Conservation (phyloP, 2,329 filamentous ascomycete genomes). For the Penicillium expansum region DNA sequence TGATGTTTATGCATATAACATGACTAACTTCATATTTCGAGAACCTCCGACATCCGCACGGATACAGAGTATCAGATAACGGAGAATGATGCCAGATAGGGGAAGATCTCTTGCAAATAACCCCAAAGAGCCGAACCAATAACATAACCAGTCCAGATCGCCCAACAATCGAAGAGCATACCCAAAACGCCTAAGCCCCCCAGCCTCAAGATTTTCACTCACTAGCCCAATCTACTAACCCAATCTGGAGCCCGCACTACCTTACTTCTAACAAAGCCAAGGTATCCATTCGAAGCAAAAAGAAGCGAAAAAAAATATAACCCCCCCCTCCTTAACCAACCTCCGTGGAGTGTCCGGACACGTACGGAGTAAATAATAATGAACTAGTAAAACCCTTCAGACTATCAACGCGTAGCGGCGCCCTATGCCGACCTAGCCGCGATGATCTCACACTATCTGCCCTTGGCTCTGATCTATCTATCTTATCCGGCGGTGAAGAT, state of each 20-base stretch:
- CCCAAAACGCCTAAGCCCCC: background rate
- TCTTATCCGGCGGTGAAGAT: slow-evolving; percentile 20
- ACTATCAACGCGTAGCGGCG: slow-evolving; percentile 10
- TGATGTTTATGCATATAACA: background rate
- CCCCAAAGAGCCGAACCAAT: background rate
- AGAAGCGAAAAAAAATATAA: background rate
- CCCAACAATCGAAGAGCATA: background rate
- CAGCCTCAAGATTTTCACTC: slow-evolving; percentile 6
- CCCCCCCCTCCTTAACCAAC: background rate
- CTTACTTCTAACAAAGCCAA: slow-evolving; percentile 1
- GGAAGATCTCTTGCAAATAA: background rate
- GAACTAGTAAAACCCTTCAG: slow-evolving; percentile 5
- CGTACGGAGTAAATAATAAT: background rate
- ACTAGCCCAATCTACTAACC: slow-evolving; percentile 2
- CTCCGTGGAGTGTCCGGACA: background rate
- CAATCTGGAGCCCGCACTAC: slow-evolving; percentile 1
- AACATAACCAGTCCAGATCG: background rate
- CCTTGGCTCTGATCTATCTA: slow-evolving; percentile 18
- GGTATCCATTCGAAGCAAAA: slow-evolving; percentile 1
- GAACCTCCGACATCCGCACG: background rate
- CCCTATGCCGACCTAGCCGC: slow-evolving; percentile 26
- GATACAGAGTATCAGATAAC: background rate
- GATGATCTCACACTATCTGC: slow-evolving; percentile 18
- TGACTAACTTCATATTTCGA: background rate
- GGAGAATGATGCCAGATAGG: background rate